A percentile compares a stretch with the other conserved stretches of the same genome.
phyloP scores from a whole-genome alignment of 768 basidiomycete genomes.

The Myochromella boudieri region DNA sequence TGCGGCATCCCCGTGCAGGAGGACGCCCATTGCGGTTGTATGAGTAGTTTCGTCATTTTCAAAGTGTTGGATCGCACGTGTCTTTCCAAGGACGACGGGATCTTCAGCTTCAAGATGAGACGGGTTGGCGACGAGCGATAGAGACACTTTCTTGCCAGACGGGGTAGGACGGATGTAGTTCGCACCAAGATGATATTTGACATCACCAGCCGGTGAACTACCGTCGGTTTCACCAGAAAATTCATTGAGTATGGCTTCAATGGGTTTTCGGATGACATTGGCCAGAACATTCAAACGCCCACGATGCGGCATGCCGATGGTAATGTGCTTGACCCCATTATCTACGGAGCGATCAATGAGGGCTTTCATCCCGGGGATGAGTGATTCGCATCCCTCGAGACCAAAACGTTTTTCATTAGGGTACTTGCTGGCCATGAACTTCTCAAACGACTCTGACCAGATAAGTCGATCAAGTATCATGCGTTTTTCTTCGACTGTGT shows the following conservation, averaged over 20 bases:
- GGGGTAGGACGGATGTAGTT: conserved; percentile 99
- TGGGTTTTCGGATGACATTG: conserved; percentile 98
- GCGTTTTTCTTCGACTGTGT: conserved; percentile 96
- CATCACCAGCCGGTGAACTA: conserved; percentile 89
- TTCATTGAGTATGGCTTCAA: conserved; percentile 97
- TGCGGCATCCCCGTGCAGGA: conserved; percentile 97
- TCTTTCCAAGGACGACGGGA: conserved; percentile 98
- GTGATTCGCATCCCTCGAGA: conserved; percentile 95
- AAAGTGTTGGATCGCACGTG: conserved; percentile 94
- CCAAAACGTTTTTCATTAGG: conserved; percentile 99
- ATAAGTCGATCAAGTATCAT: conserved; percentile 99
- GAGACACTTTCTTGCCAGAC: conserved; percentile 94
- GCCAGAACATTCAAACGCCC: conserved; percentile 97
- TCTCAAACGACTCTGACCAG: conserved; percentile 99
- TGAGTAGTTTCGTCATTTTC: conserved; percentile 83
- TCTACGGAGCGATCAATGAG: conserved; percentile 98
- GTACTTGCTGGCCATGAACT: conserved; percentile 97
- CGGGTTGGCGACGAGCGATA: conserved; percentile 97
- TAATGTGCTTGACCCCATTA: conserved; percentile 91
- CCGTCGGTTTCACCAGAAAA: conserved; percentile 78
- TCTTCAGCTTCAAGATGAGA: conserved; percentile 98
- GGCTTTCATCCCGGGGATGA: conserved; percentile 99
- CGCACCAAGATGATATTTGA: conserved; percentile 98
- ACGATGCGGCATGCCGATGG: conserved; percentile 99
- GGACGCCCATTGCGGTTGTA: conserved; percentile 88